Percentiles rank a stretch among this genome's conserved stretches.
Conservation (phyloP, 306 rosid genomes). For the Malus orientalis region DNA sequence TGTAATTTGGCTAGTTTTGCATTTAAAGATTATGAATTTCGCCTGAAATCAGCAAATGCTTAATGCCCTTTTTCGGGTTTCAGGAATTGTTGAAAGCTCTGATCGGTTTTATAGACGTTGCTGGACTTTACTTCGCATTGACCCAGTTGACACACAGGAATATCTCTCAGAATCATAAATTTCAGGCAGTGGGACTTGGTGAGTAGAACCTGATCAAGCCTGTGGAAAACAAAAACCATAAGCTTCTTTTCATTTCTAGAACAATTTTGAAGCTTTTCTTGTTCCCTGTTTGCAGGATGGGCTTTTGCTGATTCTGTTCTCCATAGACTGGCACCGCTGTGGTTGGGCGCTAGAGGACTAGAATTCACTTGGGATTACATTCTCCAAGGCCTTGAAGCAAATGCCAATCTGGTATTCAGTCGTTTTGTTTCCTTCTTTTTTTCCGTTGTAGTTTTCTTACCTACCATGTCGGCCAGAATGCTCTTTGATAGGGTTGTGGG, state of each 20-base stretch:
- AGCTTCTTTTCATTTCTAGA: background rate
- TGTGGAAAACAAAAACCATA: background rate
- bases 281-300: slow-evolving; percentile 65
- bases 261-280: background rate
- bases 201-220: slow-evolving; percentile 29
- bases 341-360: slow-evolving; percentile 99
- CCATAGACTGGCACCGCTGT: slow-evolving; percentile 94
- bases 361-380: slow-evolving; percentile 98
- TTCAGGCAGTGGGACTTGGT: slow-evolving; percentile 99
- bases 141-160: slow-evolving; percentile 97
- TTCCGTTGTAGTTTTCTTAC: background rate
- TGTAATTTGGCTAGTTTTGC: background rate
- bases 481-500: background rate
- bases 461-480: background rate
- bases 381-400: slow-evolving; percentile 92
- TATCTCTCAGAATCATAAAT: slow-evolving; percentile 93
- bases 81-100: slow-evolving; percentile 96
- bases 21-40: background rate
- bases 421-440: background rate
- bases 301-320: slow-evolving; percentile 97
- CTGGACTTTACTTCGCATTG: slow-evolving; percentile 96
- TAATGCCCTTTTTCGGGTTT: background rate
- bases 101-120: slow-evolving; percentile 93
- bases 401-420: slow-evolving; percentile 78
- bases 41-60: background rate